Conservation (phyloP, 768 basidiomycete genomes). For the Agaricus sinodeliciosus region DNA sequence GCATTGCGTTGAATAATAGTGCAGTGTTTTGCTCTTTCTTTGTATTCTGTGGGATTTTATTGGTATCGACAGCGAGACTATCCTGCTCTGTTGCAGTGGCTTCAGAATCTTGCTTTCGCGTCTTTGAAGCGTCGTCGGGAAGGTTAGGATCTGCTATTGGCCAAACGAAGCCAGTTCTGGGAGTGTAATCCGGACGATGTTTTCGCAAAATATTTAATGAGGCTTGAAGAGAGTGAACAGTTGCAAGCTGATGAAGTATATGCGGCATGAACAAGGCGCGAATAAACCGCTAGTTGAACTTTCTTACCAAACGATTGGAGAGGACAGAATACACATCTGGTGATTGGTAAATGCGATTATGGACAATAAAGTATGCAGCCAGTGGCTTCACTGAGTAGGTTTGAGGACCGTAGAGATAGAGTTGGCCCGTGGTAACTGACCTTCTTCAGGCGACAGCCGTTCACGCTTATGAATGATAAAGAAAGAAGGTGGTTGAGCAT, state of each 20-base stretch:
- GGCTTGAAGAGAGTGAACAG: slow-evolving; percentile 63
- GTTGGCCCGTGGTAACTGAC: slow-evolving; percentile 31
- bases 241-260: slow-evolving; percentile 44
- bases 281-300: slow-evolving; percentile 2
- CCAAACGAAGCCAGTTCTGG: slow-evolving; percentile 81
- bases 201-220: slow-evolving; percentile 70
- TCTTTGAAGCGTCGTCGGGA: slow-evolving; percentile 14
- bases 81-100: slow-evolving; percentile 8
- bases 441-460: slow-evolving; percentile 76
- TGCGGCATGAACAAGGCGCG: background rate
- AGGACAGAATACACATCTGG: slow-evolving; percentile 81
- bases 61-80: slow-evolving; percentile 7
- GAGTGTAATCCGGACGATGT: slow-evolving; percentile 77
- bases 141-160: slow-evolving; percentile 60
- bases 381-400: slow-evolving; percentile 56
- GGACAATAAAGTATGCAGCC: slow-evolving; percentile 82
- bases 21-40: slow-evolving; percentile 63
- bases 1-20: slow-evolving; percentile 74
- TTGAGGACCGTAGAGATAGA: slow-evolving; percentile 3
- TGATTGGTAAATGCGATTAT: slow-evolving; percentile 84
- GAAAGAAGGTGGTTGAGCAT: slow-evolving; percentile 70
- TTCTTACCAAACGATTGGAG: slow-evolving; percentile 72
- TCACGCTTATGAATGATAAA: slow-evolving; percentile 91
- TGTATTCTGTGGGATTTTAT: slow-evolving; percentile 22
- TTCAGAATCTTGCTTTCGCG: slow-evolving; percentile 9